Conservation (phyloP, 2,329 filamentous ascomycete genomes). For the Aspergillus tamarii region DNA sequence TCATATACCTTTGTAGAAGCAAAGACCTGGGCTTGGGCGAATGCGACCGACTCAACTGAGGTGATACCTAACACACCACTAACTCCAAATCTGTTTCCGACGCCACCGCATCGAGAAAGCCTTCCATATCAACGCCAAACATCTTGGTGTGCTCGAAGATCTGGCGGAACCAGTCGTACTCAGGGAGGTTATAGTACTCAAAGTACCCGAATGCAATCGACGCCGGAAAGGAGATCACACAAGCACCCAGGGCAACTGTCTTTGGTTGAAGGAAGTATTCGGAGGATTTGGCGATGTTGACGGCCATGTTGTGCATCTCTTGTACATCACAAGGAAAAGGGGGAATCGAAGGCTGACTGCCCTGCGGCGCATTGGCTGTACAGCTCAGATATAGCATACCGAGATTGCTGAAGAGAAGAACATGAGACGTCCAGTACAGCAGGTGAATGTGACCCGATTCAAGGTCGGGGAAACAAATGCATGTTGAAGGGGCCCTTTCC, state of each 20-base stretch:
- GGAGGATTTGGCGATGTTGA: neutral
- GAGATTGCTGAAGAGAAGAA: neutral
- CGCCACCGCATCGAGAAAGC: neutral
- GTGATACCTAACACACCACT: neutral
- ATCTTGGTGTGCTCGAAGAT: neutral
- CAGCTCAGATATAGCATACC: neutral
- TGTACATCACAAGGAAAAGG: neutral
- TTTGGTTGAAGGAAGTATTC: neutral
- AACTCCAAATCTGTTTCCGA: neutral
- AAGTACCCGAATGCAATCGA: constrained; percentile 1
- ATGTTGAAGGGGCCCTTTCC: neutral
- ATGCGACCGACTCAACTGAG: too few species aligned
- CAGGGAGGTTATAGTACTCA: neutral
- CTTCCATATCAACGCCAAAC: neutral
- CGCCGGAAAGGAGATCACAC: neutral
- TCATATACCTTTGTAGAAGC: too few species aligned
- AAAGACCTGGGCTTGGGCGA: too few species aligned
- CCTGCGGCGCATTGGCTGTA: neutral
- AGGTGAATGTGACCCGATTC: neutral
- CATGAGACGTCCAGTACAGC: neutral
- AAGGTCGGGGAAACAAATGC: neutral
- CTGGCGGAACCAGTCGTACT: neutral
- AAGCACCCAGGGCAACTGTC: neutral
- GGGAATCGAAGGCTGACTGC: neutral
- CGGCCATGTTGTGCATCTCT: neutral